Base-by-base conservation (phyloP, 2,329 filamentous ascomycete species). In the Sporothrix pallida region DNA sequence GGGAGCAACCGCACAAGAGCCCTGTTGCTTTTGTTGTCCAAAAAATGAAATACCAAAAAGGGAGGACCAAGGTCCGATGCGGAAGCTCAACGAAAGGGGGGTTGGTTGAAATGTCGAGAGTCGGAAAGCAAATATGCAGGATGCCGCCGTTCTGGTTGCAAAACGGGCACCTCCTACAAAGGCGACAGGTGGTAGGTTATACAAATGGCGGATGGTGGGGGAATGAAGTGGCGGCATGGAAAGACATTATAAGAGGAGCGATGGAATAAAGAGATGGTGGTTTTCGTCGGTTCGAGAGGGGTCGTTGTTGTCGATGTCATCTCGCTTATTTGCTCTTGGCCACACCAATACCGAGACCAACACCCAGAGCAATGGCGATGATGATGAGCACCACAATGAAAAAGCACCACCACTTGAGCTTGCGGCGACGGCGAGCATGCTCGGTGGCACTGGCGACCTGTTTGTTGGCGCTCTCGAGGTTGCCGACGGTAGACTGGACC, bases 351-450 rank as follows among this genome's bases (percentile, higher is more conserved):
- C 86, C 87, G 15, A 90, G 80, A 73, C 85, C 87, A 75, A 91
- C 85, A 72, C 85, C 87, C 48, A 89, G 80, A 9, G 83, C 85
- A 73, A 90, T 83, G 76, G 84, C 85, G 70, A 91, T 80, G 78
- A 89, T 81, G 80, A 90, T 88, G 80, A 91, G 83, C 26, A 89
- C 77, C 67, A 85, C 83, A 74, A 94, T 84, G 75, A 89, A 82
- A 75, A 93, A 84, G 80, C 91, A 93, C 87, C 89, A 94, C 93
- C 93, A 95, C 86, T 95, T 95, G 83, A 93, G 88, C 85, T 90
- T 92, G 78, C 92, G 88, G 78, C 88, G 87, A 78, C 89, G 87
- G 77, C 88, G 86, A 69, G 92, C 92, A 78, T 88, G 87, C 76
- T 88, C 85, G 77, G 91, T 92, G 74, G 90, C 92, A 79, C 89